Evolutionary conservation across 495 filamentous ascomycete genomes (phyloP), one percentile per base, ranked within the genome.

Genomic region (Choiromyces venosus): DNA sequence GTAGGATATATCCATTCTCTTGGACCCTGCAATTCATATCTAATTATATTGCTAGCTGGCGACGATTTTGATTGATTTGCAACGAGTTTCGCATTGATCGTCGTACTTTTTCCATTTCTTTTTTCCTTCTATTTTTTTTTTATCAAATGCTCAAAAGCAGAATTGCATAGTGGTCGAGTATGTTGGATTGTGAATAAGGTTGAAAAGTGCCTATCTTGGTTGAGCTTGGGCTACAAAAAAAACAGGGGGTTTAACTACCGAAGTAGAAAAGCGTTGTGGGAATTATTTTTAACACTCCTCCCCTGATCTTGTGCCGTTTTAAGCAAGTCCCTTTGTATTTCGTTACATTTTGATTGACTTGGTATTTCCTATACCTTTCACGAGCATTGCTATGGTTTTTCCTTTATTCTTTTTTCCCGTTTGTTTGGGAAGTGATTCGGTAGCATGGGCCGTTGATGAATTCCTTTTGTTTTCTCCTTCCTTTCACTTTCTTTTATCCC

Each of bases 311-410:
- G 68, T 72, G 29, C 42, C 65, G 46, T 68, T 37, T 68, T 76
- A 74, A 37, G 21, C 70, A 69, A 29, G 75, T 69, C 69, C 66
- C 44, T 73, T 73, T 40, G n/a, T 77, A 70, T 77, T 65, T 72
- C 64, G 38, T 73, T 67, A 67, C 68, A 66, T 73, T 77, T 77
- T 29, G 69, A 74, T 66, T 69, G 44, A 65, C 71, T 77, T 70
- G 52, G 25, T 33, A 61, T 61, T 25, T 33, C 25, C 25, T 33
- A 61, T 61, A 61, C 52, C 52, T 61, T 77, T 76, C 66, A 76
- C 46, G 42, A 73, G 75, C 75, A 77, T 77, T 72, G 69, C 72
- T 77, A 77, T 56, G 74, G 75, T 67, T 74, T 77, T 77, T 77
- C 72, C 66, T 74, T 74, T 61, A 77, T 70, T 61, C 25, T 29